Percentiles rank a stretch among this genome's conserved stretches.
phyloP scores from a whole-genome alignment of 2,329 filamentous ascomycete genomes.

The Fusarium guadeloupense region DNA sequence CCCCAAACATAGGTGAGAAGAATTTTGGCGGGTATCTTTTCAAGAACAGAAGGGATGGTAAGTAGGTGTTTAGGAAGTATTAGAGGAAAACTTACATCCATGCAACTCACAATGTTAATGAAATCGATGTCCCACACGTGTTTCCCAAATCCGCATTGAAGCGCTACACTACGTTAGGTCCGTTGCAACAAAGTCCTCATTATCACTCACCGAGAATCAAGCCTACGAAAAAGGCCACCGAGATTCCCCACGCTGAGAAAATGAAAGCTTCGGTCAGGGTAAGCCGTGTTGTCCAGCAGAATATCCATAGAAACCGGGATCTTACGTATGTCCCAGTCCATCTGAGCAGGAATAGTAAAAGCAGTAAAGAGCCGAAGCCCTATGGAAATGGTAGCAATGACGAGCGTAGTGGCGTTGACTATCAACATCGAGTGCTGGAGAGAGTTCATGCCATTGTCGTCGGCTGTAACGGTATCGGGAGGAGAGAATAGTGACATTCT shows the following conservation, averaged over 20 bases:
- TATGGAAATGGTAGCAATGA: neutral
- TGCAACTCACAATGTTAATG: too few relatives aligned
- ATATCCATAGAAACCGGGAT: too few relatives aligned
- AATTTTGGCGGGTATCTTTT: too few relatives aligned
- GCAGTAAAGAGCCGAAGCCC: neutral
- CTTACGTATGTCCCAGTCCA: slow-evolving; percentile 7
- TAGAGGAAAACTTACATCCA: too few relatives aligned
- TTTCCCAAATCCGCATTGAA: slow-evolving; percentile 4
- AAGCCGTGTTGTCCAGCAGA: too few relatives aligned
- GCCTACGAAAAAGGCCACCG: neutral
- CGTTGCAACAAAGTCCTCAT: neutral
- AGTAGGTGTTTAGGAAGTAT: too few relatives aligned
- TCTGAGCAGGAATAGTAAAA: neutral
- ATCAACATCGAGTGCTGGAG: neutral
- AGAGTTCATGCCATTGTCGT: neutral
- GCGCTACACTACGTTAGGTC: neutral
- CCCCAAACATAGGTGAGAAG: slow-evolving; percentile 8
- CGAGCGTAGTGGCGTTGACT: neutral
- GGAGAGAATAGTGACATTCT: too few relatives aligned
- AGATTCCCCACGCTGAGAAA: neutral
- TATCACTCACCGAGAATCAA: neutral
- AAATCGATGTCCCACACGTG: slow-evolving; percentile 10
- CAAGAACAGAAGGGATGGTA: too few relatives aligned
- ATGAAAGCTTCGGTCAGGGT: too few relatives aligned
- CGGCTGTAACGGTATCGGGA: neutral